Evolutionary conservation across 2,329 filamentous ascomycete species (phyloP).

Genomic region (Bisporella sp.): DNA sequence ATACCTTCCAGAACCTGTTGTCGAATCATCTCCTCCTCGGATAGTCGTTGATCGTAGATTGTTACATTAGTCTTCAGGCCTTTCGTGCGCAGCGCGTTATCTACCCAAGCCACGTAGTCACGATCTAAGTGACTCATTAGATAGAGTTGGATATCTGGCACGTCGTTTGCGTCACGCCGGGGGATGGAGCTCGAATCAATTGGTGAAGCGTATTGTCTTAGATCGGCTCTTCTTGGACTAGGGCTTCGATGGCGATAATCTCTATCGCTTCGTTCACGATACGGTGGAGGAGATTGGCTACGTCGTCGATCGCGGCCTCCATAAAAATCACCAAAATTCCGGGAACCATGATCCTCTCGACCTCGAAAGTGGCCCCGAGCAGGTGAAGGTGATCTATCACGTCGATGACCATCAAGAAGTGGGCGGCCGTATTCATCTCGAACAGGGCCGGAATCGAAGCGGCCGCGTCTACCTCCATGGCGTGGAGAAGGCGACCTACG

Average conservation of each 20-base stretch:
- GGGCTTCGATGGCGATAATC: conserved; percentile 63
- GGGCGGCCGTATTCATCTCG: conserved; percentile 32
- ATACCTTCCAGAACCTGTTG: conserved; percentile 86
- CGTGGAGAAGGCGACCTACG: conserved; percentile 57
- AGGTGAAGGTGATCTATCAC: conserved; percentile 53
- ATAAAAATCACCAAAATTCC: conserved; percentile 24
- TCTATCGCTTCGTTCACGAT: conserved; percentile 36
- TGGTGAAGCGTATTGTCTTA: conserved; percentile 35
- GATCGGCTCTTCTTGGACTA: conserved; percentile 52
- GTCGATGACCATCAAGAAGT: conserved; percentile 58
- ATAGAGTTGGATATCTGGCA: conserved; percentile 86
- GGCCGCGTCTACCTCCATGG: conserved; percentile 29
- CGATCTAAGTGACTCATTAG: conserved; percentile 70
- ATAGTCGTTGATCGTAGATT: conserved; percentile 68
- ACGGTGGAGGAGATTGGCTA: conserved; percentile 60
- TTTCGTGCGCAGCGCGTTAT: conserved; percentile 64
- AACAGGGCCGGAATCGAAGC: conserved; percentile 33
- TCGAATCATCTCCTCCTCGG: conserved; percentile 72
- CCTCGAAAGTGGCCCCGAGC: conserved; percentile 46
- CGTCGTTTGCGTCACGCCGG: conserved; percentile 62
- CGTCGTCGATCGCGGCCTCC: conserved; percentile 37
- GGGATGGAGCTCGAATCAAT: conserved; percentile 66
- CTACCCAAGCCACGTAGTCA: conserved; percentile 78
- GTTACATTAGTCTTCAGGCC: conserved; percentile 73
- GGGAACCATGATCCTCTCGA: conserved; percentile 51